Percentiles rank a stretch among this genome's conserved stretches.
Evolutionary conservation across 352 stramenopile genomes (phyloP).

Genomic region (Pythium dissotocum): DNA sequence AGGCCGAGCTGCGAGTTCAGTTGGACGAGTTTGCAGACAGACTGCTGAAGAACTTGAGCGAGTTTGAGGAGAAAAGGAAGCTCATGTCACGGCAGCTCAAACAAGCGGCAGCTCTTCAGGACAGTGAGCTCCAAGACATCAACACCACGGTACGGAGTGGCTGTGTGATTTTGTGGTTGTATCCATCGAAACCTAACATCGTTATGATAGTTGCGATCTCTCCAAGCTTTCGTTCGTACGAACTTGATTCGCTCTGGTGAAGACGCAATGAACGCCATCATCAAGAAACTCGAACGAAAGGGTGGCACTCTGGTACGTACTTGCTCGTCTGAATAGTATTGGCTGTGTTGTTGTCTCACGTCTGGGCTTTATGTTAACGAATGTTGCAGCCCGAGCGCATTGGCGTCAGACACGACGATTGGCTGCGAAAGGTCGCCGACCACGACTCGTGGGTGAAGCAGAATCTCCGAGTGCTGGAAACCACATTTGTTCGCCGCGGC

Average conservation of each 20-base stretch:
- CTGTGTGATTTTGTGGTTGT: too few species aligned
- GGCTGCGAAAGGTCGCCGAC: slow-evolving; percentile 47
- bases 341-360: background rate
- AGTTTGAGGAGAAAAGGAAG: slow-evolving; percentile 39
- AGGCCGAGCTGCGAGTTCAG: slow-evolving; percentile 37
- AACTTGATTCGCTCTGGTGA: slow-evolving; percentile 61
- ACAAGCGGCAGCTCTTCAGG: slow-evolving; percentile 25
- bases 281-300: slow-evolving; percentile 43
- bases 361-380: background rate
- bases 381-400: slow-evolving; percentile 30
- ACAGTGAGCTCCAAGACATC: slow-evolving; percentile 30
- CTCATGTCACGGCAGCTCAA: slow-evolving; percentile 29
- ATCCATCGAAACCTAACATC: background rate
- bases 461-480: slow-evolving; percentile 33
- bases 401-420: slow-evolving; percentile 40
- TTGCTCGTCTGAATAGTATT: background rate
- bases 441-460: slow-evolving; percentile 58
- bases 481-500: slow-evolving; percentile 31
- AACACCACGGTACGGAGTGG: slow-evolving; percentile 14
- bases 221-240: slow-evolving; percentile 47
- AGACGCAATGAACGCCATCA: slow-evolving; percentile 74
- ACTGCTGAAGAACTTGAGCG: slow-evolving; percentile 45
- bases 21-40: slow-evolving; percentile 32
- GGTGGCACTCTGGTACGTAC: slow-evolving; percentile 39
- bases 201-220: slow-evolving; percentile 33